Base-by-base conservation (phyloP, 1,284 basidiomycete species). In the Anthracocystis walkeri region DNA sequence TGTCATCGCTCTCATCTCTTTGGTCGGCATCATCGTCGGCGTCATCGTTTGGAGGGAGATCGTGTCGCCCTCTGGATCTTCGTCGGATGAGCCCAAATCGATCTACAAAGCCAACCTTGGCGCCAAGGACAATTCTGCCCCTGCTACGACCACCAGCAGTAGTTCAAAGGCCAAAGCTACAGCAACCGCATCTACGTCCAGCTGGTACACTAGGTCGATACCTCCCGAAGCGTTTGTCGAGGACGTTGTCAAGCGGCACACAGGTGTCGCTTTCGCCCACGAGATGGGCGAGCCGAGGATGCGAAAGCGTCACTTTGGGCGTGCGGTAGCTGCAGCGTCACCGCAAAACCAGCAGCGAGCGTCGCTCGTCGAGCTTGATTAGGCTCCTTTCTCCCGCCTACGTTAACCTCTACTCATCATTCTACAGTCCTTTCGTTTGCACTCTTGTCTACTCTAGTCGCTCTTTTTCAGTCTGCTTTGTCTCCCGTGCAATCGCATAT, bases 31-130 rank as follows among this genome's bases (percentile, higher is more conserved):
- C 49, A 79, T 82, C 35, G 77, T 77, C 23, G 77, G 75, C 20
- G 65, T 81, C 48, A 77, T 82, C 12, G 69, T 80, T 20, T 82
- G 80, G 80, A 58, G 80, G n/a, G 80, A 79, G 68, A 65, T 68
- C 14, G 65, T 72, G 16, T 41, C 54, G 10, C 74, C 74, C 0
- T 72, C 68, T 2, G 69, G 65, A 16, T 62, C 58, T 4, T 29
- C 20, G 20, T 65, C 68, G 16, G 61, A 62, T 42, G 59, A 65
- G 48, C 74, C 74, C 10, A 20, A 48, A 2, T 55, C 58, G 18
- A 49, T 68, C 31, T 68, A 76, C 59, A 67, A 76, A 33, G 74
- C 65, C n/a, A 76, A 76, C 27, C 58, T 76, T n/a, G 65, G 69
- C 35, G 60, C 63, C 3, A 54, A 58, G 27, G 51, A 33, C 23